These are phyloP conservation scores for Testicularia cyperi DNA, from an alignment of 1,284 basidiomycete genomes.

Conservation along the genomic window DNA sequence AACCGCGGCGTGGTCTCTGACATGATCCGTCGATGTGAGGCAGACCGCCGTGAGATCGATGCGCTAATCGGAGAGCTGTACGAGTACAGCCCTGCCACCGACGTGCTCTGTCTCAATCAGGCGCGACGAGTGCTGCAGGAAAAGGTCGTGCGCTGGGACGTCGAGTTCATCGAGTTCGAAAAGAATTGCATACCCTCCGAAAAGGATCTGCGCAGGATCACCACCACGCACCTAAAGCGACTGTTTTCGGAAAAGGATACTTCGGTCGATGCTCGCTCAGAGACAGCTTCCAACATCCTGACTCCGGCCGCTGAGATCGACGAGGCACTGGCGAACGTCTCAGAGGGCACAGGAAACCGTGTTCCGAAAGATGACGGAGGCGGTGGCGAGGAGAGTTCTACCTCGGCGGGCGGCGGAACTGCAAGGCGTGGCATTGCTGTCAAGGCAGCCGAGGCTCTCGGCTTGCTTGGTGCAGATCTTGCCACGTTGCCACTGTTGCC, in stretches of 20 bases:
- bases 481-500: conserved; percentile 16
- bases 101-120: conserved; percentile 84
- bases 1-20: conserved; percentile 34
- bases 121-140: conserved; percentile 86
- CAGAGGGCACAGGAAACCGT: conserved; percentile 10
- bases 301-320: conserved; percentile 56
- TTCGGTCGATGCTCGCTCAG: conserved; percentile 31
- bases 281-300: conserved; percentile 19
- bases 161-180: conserved; percentile 70
- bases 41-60: conserved; percentile 68
- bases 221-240: conserved; percentile 62
- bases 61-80: conserved; percentile 69
- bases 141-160: conserved; percentile 93
- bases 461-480: conserved; percentile 20
- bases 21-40: conserved; percentile 30
- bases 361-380: conserved; percentile 3
- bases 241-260: conserved; percentile 64
- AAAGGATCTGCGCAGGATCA: conserved; percentile 60
- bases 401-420: conserved; percentile 3
- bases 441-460: conserved; percentile 19
- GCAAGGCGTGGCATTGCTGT: neutral
- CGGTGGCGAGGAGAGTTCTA: conserved; percentile 5
- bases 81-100: conserved; percentile 65
- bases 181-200: conserved; percentile 62
- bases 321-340: conserved; percentile 34